Evolutionary conservation across 257 asterid species (phyloP).

Genomic region (Lycium ferocissimum): DNA sequence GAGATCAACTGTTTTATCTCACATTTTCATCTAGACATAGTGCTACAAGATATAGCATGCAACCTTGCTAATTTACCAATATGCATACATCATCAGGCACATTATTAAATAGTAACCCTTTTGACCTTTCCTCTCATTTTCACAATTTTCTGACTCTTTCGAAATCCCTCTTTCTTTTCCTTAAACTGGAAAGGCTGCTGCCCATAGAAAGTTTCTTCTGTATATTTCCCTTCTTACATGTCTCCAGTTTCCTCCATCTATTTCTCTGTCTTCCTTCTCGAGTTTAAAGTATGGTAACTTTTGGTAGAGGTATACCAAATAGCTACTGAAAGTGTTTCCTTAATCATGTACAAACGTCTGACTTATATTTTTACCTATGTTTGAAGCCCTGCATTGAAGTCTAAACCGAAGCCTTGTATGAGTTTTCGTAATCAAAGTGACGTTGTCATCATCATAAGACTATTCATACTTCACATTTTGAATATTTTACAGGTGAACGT

Average conservation of each 20-base stretch:
- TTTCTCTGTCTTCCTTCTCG: background rate
- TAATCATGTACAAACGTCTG: background rate
- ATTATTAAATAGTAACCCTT: background rate
- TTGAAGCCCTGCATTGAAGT: background rate
- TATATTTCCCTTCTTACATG: constrained; percentile 1
- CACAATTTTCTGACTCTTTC: background rate
- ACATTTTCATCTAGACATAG: background rate
- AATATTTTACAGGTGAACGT: constrained; percentile 67
- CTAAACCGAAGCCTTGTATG: background rate
- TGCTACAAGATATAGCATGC: background rate
- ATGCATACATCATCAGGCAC: background rate
- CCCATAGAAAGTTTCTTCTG: background rate
- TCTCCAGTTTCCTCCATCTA: too few species aligned
- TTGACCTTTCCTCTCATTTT: background rate
- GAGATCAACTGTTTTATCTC: background rate
- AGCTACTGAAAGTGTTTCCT: background rate
- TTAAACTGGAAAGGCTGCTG: background rate
- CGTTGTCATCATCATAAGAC: background rate
- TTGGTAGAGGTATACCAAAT: background rate
- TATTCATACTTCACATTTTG: background rate
- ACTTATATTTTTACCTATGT: background rate
- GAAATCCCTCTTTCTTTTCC: background rate
- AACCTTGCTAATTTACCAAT: background rate
- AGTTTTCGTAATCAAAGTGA: background rate
- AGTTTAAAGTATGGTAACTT: background rate